Evolutionary conservation across 1,284 basidiomycete species (phyloP), one percentile per base, ranked within the genome.

Genomic region (Heimioporus punctisporus): DNA sequence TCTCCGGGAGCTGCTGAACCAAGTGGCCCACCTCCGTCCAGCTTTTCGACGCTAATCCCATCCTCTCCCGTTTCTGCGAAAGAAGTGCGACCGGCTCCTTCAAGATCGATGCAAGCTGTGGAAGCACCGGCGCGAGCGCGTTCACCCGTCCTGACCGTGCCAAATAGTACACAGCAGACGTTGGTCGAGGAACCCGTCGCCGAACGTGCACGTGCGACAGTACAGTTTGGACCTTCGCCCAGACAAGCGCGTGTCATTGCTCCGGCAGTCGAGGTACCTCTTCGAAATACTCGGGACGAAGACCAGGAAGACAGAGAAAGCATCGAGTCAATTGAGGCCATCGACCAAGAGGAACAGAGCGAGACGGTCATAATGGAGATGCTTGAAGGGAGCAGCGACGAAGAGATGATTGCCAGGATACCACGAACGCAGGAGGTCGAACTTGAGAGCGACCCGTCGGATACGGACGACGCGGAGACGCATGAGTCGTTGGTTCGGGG

Each of bases 401-500:
- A 8, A 2, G 56, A 46, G 4, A 23, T 26, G 2, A 23, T 26
- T 3, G 2, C 40, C 0, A 40, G 28, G 24, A 24, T 64, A 7
- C 55, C 64, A 5, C 54, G 21, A 19, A 56, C 17, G 31, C 56
- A 70, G 42, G 56, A 50, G 4, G 8, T 58, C 5, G 60, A 68
- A 8, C 24, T 52, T 9, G 50, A 4, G 30, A n/a, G 5, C 31
- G 51, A 55, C 5, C 64, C 64, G 17, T 60, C 55, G 6, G 67
- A 71, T 37, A 69, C 67, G 23, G 70, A 72, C 41, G 67, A 69
- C 37, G 62, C 54, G 27, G 65, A 71, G 47, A 72, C 59, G 5
- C 68, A 69, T 34, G 48, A 17, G 5, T 40, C 39, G 1, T 54
- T 72, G 50, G 40, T 57, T 14, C 48, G 39, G n/a, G 50, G 21